These are phyloP conservation scores for Didymella pomorum DNA, from an alignment of 2,329 filamentous ascomycete species.

Conservation along the genomic window DNA sequence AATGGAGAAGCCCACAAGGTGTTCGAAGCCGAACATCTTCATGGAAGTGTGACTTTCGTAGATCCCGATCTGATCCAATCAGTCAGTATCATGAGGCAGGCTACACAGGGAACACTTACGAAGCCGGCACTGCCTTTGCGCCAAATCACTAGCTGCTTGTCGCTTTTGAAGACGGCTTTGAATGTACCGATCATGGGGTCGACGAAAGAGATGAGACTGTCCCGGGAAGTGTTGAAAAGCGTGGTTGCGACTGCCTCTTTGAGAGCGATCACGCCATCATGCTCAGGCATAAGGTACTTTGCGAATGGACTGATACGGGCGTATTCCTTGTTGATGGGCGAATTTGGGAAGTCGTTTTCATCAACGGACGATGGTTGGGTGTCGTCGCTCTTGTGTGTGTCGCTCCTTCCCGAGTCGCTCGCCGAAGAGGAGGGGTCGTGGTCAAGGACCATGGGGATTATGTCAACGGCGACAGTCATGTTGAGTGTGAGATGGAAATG, in stretches of 20 bases:
- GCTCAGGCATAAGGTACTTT: slow-evolving; percentile 8
- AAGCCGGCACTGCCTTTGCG: slow-evolving; percentile 32
- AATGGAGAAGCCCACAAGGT: slow-evolving; percentile 28
- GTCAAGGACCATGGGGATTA: not conserved
- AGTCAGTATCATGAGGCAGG: not conserved
- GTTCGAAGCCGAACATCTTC: slow-evolving; percentile 25
- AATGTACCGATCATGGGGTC: slow-evolving; percentile 22
- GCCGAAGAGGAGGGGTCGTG: not conserved
- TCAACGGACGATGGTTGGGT: slow-evolving; percentile 11
- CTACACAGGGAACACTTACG: slow-evolving; percentile 5
- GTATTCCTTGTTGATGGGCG: not conserved
- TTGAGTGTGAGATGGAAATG: not conserved
- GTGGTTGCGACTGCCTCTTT: slow-evolving; percentile 31
- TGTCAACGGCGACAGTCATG: not conserved
- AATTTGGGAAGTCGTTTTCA: not conserved
- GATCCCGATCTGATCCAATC: slow-evolving; percentile 18
- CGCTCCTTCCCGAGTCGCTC: not conserved
- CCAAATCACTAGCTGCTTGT: slow-evolving; percentile 30
- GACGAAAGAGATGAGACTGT: slow-evolving; percentile 20
- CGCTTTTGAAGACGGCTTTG: slow-evolving; percentile 25
- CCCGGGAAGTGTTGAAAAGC: slow-evolving; percentile 19
- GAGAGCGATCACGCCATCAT: no score
- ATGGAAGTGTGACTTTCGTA: slow-evolving; percentile 24
- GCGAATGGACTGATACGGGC: slow-evolving; percentile 23
- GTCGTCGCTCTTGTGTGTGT: not conserved